phyloP scores from a whole-genome alignment of 2,329 filamentous ascomycete species.

The Beauveria caledonica region DNA sequence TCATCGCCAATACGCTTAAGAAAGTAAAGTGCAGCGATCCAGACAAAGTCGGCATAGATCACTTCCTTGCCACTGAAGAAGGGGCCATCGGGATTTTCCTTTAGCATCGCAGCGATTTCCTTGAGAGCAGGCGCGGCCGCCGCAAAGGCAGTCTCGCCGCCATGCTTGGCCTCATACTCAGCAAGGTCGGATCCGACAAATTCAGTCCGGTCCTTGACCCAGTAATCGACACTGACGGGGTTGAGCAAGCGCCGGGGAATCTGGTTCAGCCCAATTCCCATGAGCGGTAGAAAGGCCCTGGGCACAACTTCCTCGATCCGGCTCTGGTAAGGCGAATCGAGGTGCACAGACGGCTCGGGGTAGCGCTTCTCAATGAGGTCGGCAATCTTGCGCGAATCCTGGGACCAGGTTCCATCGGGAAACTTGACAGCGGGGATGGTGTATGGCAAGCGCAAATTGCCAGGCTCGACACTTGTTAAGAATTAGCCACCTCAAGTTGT shows the following conservation, averaged over 20 bases:
- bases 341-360: conserved; percentile 48
- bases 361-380: conserved; percentile 48
- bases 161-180: conserved; percentile 37
- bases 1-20: conserved; percentile 27
- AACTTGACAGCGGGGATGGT: conserved; percentile 49
- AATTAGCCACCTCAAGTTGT: background rate
- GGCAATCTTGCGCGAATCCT: conserved; percentile 57
- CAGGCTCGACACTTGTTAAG: background rate
- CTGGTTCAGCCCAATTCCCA: conserved; percentile 35
- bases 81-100: conserved; percentile 47
- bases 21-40: conserved; percentile 41
- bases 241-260: conserved; percentile 45
- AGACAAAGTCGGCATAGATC: conserved; percentile 51
- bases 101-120: conserved; percentile 37
- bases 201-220: conserved; percentile 41
- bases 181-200: conserved; percentile 44
- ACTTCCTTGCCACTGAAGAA: conserved; percentile 52
- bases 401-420: conserved; percentile 49
- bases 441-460: conserved; percentile 26
- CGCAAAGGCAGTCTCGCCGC: conserved; percentile 42
- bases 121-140: conserved; percentile 28
- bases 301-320: conserved; percentile 35
- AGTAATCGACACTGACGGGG: conserved; percentile 44
- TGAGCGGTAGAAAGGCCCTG: conserved; percentile 29
- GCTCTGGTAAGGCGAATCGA: conserved; percentile 43